These are phyloP conservation scores for Colletotrichum cereale DNA, from an alignment of 2,329 filamentous ascomycete genomes.

Conservation along the genomic window DNA sequence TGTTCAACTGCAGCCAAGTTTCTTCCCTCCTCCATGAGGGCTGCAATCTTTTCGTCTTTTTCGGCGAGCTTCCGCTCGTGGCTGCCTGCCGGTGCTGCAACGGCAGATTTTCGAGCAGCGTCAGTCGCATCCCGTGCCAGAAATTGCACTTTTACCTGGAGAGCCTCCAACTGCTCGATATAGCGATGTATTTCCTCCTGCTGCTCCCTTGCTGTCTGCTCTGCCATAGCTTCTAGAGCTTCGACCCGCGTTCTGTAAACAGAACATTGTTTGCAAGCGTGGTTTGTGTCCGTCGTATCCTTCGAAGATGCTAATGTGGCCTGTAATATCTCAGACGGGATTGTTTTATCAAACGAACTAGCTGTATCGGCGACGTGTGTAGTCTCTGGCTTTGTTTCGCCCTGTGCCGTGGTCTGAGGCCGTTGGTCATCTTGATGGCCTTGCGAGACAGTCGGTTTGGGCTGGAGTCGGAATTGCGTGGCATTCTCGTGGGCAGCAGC, in stretches of 20 bases:
- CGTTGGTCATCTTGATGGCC: not conserved
- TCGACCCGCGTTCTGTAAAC: constrained; percentile 15
- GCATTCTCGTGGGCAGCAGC: not conserved
- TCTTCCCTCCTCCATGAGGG: constrained; percentile 92
- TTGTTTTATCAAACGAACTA: not conserved
- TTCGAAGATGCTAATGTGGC: not conserved
- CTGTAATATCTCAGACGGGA: not conserved
- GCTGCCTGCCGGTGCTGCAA: constrained; percentile 73
- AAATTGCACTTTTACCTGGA: constrained; percentile 92
- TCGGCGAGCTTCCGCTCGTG: constrained; percentile 85
- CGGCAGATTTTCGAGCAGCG: constrained; percentile 76
- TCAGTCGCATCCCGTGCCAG: constrained; percentile 84
- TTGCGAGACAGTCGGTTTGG: not conserved
- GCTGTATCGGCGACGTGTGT: not conserved
- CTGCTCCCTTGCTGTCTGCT: constrained; percentile 21
- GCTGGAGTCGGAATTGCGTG: not conserved
- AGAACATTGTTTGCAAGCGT: constrained; percentile 31
- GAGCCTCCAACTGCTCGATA: constrained; percentile 89
- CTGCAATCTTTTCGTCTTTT: constrained; percentile 89
- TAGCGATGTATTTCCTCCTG: constrained; percentile 86
- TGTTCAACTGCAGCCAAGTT: constrained; percentile 88
- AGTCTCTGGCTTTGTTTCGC: not conserved
- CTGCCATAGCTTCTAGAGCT: constrained; percentile 15
- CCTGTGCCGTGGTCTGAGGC: not conserved
- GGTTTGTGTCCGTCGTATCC: not conserved